Conservation (phyloP, 2,329 filamentous ascomycete genomes). For the Domatiomyces globalis region DNA sequence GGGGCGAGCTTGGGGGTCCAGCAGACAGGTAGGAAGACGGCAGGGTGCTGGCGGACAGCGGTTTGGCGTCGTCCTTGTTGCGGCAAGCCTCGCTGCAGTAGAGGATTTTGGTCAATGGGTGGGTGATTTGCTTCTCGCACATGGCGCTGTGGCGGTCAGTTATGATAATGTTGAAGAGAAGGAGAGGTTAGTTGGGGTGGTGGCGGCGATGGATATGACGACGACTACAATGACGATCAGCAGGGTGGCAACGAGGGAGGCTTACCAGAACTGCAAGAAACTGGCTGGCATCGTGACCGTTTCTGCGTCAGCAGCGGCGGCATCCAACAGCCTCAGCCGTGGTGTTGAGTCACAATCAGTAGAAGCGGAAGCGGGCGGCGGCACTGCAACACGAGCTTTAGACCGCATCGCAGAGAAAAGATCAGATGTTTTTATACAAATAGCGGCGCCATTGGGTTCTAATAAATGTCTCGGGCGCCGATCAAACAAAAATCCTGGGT, state of each 20-base stretch:
- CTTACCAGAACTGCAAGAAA: constrained; percentile 34
- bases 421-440: not conserved
- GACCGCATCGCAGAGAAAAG: not conserved
- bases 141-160: constrained; percentile 36
- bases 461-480: not conserved
- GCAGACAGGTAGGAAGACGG: constrained; percentile 19
- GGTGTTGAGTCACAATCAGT: not conserved
- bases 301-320: constrained; percentile 1
- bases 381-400: not conserved
- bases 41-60: constrained; percentile 26
- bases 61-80: constrained; percentile 33
- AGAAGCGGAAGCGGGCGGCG: not conserved
- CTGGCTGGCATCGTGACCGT: constrained; percentile 29
- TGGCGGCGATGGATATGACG: not conserved
- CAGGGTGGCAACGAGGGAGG: constrained; percentile 2
- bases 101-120: constrained; percentile 44
- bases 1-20: constrained; percentile 24
- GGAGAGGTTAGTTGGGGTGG: no score
- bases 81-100: constrained; percentile 51
- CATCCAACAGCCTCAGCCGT: not conserved
- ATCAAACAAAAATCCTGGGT: not conserved
- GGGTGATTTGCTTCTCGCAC: constrained; percentile 52
- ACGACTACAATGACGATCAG: not conserved
- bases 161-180: constrained; percentile 1
- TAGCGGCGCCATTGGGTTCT: not conserved